These are phyloP conservation scores for Cokeromyces recurvatus DNA, from an alignment of 371 early-diverging fungal genomes.

Conservation along the genomic window DNA sequence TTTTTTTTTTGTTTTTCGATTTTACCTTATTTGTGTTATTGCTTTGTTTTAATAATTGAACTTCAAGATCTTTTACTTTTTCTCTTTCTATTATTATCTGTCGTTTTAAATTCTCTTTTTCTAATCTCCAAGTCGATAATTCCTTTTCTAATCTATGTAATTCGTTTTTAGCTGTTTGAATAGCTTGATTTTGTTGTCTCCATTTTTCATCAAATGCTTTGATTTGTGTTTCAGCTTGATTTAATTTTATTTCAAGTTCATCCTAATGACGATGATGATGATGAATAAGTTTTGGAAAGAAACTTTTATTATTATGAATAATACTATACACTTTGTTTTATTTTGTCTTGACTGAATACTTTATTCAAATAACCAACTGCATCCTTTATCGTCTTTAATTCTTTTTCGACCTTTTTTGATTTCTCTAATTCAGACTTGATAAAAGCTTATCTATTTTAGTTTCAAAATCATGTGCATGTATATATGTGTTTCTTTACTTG, in stretches of 20 bases:
- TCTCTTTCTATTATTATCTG: conserved; percentile 5
- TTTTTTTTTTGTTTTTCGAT: not conserved
- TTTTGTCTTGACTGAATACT: conserved; percentile 11
- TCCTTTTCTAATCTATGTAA: conserved; percentile 9
- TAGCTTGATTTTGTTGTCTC: conserved; percentile 14
- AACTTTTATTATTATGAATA: not conserved
- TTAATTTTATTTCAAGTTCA: conserved; percentile 7
- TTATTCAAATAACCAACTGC: conserved; percentile 21
- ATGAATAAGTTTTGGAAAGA: too few relatives aligned
- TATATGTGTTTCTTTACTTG: conserved; percentile 17
- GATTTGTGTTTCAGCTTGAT: conserved; percentile 9
- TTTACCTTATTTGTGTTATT: conserved; percentile 10
- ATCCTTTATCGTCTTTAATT: conserved; percentile 25
- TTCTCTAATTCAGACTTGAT: conserved; percentile 29
- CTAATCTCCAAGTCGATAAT: too few relatives aligned
- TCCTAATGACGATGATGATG: too few relatives aligned
- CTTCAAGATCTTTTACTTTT: conserved; percentile 4
- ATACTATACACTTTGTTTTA: conserved; percentile 9
- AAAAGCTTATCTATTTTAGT: not conserved
- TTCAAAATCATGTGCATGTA: too few relatives aligned
- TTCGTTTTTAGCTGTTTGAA: conserved; percentile 18
- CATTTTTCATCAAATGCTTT: conserved; percentile 12
- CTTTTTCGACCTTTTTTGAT: conserved; percentile 33
- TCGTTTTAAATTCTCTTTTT: not conserved
- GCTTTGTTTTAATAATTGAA: conserved; percentile 1